phyloP scores from a whole-genome alignment of 1,139 yeast genomes.

The Geotrichum siamense region DNA sequence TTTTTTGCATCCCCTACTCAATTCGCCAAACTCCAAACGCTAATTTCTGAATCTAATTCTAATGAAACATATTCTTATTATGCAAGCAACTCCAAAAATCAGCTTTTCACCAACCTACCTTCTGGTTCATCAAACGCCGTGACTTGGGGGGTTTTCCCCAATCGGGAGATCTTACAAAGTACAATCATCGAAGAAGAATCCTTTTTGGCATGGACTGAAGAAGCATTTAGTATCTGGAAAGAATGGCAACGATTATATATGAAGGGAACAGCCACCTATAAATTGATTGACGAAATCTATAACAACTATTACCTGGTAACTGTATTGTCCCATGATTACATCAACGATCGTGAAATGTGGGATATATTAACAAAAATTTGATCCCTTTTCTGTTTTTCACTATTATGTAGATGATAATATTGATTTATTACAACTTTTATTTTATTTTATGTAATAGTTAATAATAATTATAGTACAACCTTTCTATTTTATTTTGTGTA shows the following conservation, averaged over 20 bases:
- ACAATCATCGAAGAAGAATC: slow-evolving; percentile 85
- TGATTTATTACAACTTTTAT: no score
- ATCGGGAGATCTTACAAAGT: slow-evolving; percentile 77
- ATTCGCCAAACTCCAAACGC: slow-evolving; percentile 51
- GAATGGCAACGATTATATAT: slow-evolving; percentile 87
- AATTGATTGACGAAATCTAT: slow-evolving; percentile 59
- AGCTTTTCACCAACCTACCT: slow-evolving; percentile 55
- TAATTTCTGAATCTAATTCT: slow-evolving; percentile 41
- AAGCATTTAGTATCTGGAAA: slow-evolving; percentile 82
- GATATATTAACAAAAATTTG: slow-evolving; percentile 38
- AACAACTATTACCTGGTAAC: slow-evolving; percentile 69
- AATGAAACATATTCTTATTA: slow-evolving; percentile 50
- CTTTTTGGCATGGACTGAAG: slow-evolving; percentile 89
- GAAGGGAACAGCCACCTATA: slow-evolving; percentile 46
- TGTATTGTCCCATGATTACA: slow-evolving; percentile 76
- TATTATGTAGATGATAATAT: no score
- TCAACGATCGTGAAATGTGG: slow-evolving; percentile 74
- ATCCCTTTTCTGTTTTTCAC: no score
- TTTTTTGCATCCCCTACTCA: slow-evolving; percentile 64
- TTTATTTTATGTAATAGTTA: no score
- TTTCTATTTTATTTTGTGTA: no score
- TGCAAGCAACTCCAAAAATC: slow-evolving; percentile 53
- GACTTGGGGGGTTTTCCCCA: slow-evolving; percentile 95
- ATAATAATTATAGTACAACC: no score
- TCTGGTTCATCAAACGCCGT: slow-evolving; percentile 59